Base-by-base conservation (phyloP, 768 basidiomycete genomes). In the Daedaleopsis nitida region DNA sequence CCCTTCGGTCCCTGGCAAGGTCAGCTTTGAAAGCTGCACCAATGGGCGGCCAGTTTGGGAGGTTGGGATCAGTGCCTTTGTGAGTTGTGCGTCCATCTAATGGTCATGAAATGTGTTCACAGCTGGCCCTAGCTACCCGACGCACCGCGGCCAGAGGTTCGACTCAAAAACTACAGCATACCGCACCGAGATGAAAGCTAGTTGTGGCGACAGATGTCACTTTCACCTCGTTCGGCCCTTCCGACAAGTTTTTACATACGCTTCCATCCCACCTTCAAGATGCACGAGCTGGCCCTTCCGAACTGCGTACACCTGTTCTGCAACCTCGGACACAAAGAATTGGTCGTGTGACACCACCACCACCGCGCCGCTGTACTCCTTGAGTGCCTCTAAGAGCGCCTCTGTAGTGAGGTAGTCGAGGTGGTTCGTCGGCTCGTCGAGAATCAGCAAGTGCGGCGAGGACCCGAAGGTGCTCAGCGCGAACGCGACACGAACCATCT, bases 401-500 rank as follows among this genome's bases (percentile, higher is more conserved):
- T 98, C 96, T 27, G 96, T 96, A 58, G 95, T 96, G 58, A 98
- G 80, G 60, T 98, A 81, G 81, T 98, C 96, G 73, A 97, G 82
- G 76, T 96, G 95, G 72, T 93, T 94, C 23, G 92, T 92, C 32
- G 89, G 89, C 76, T 96, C 94, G 72, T 98, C 97, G 64, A 99
- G 86, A 38, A 99, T 80, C 27, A 98, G 82, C 23, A 99, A 77
- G 79, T 99, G 97, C 7, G 97, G 97, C 75, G 95, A 96, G 74
- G 98, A 77, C 74, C 97, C 97, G 44, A 98, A 82, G 1, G 96
- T 96, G 52, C 94, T 59, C 10, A 64, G 83, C 32, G 96, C 96
- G 42, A 98, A 89, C 14, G 96, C 91, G 52, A 98, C 96, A 72
- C 96, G 87, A 95, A 98, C 98, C 58, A 96, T 85, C 96, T 96